phyloP scores from a whole-genome alignment of 306 rosid genomes.

The Cucurbita ficifolia region DNA sequence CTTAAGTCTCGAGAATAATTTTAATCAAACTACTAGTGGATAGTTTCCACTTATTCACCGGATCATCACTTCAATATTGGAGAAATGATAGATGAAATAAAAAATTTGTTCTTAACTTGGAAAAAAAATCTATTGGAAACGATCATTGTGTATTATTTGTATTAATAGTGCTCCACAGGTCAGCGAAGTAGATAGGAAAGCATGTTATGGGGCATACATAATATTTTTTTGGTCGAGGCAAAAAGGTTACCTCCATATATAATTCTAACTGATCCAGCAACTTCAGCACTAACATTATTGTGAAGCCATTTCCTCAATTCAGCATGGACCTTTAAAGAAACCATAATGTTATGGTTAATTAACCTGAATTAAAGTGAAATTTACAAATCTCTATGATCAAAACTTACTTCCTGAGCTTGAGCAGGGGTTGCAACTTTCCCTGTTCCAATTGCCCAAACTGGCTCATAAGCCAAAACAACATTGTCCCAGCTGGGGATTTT shows the following conservation, averaged over 20 bases:
- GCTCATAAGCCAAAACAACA: conserved; percentile 27
- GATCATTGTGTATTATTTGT: background rate
- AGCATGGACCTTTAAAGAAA: conserved; percentile 44
- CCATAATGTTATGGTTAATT: background rate
- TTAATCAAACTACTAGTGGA: too few relatives aligned
- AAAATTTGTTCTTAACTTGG: too few relatives aligned
- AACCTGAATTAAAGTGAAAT: background rate
- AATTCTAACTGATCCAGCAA: conserved; percentile 53
- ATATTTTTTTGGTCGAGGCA: background rate
- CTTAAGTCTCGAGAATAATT: too few relatives aligned
- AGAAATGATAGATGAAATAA: too few relatives aligned
- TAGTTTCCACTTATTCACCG: too few relatives aligned
- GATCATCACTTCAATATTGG: too few relatives aligned
- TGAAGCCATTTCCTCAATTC: conserved; percentile 69
- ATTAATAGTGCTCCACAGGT: background rate
- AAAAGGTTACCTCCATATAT: conserved; percentile 65
- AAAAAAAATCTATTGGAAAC: too few relatives aligned
- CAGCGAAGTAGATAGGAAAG: background rate
- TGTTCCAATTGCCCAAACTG: conserved; percentile 42
- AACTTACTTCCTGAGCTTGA: conserved; percentile 74
- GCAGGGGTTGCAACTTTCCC: conserved; percentile 52
- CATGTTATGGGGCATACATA: background rate
- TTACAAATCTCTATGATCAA: background rate
- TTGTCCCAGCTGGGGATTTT: conserved; percentile 22
- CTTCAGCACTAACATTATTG: conserved; percentile 40